Percentiles rank a stretch among this genome's conserved stretches.
phyloP scores from a whole-genome alignment of 2,329 filamentous ascomycete genomes.

The Cladosporium cucumerinum region DNA sequence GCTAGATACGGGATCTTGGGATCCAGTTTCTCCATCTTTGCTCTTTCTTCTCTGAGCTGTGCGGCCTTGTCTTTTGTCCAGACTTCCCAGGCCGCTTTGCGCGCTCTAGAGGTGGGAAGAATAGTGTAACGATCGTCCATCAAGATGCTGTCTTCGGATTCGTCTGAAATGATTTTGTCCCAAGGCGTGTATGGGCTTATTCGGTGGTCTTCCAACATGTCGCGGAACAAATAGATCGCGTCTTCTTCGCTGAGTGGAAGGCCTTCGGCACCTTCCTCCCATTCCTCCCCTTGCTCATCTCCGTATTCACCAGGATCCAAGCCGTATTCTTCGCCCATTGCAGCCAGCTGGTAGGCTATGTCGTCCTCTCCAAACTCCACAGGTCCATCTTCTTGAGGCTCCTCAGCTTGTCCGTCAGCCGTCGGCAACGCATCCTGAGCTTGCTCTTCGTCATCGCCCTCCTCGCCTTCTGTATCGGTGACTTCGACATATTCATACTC shows the following conservation, averaged over 20 bases:
- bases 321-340: constrained; percentile 83
- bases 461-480: constrained; percentile 45
- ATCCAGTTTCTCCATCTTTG: constrained; percentile 74
- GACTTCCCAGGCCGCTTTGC: constrained; percentile 77
- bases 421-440: constrained; percentile 46
- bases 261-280: constrained; percentile 70
- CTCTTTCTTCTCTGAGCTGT: constrained; percentile 66
- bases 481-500: constrained; percentile 74
- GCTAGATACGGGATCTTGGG: constrained; percentile 77
- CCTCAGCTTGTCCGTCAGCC: constrained; percentile 58
- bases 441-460: constrained; percentile 43
- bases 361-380: constrained; percentile 92
- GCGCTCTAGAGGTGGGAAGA: constrained; percentile 72
- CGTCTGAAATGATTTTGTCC: constrained; percentile 75
- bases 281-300: constrained; percentile 53
- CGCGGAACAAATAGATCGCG: constrained; percentile 72
- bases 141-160: constrained; percentile 66
- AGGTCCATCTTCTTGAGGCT: constrained; percentile 40
- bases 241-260: constrained; percentile 71
- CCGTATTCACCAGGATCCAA: constrained; percentile 75
- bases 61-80: constrained; percentile 80
- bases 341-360: constrained; percentile 84
- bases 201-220: constrained; percentile 75
- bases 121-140: constrained; percentile 85
- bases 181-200: constrained; percentile 88